Evolutionary conservation across 73 alveolate genomes (phyloP), one percentile per base, ranked within the genome.

Genomic region (Tetrahymena malaccensis): DNA sequence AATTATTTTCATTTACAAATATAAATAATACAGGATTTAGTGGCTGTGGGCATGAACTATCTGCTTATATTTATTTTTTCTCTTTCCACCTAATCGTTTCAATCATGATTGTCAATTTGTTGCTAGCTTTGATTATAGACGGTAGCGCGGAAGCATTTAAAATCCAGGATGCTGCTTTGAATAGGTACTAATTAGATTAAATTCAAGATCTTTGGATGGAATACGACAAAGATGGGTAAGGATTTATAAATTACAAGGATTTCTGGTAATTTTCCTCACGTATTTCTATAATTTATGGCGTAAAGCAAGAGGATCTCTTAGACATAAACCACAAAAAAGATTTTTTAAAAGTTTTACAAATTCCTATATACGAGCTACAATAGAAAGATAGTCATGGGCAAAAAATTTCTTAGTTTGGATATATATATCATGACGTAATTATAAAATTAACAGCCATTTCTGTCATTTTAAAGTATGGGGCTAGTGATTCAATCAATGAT

Each of bases 251-350:
- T 58, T 95, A 95, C 16, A 95, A 95, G 22, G 95, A 85, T 43
- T 95, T 95, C 89, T 95, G 97, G 97, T 55, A 95, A 93, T 89
- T 95, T 35, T 95, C 97, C 1, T 95, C 97, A 17, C 95, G 94
- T 85, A 95, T 95, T 1, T 94, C 97, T 21, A 95, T 95, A 15
- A 95, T 95, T 10, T 95, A 85, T 37, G 97, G 97, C 19, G 97
- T 95, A 6, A 93, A 89, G 1, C 50, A 95, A 56, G 97, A 43
- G 25, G 97, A 95, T 93, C 94, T 95, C 44, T 95, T 95, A 57
- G 97, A 95, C 44, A 94, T 95, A 19, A 95, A 95, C 34, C 93
- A 95, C 55, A 95, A 95, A 55, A 95, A 95, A 93, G 94, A 95
- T 44, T 95, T 95, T 38, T 44, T 95, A 27, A 95, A 95, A 56